Evolutionary conservation across 768 basidiomycete species (phyloP), one percentile per base, ranked within the genome.

Genomic region (Leucocoprinus birnbaumii): DNA sequence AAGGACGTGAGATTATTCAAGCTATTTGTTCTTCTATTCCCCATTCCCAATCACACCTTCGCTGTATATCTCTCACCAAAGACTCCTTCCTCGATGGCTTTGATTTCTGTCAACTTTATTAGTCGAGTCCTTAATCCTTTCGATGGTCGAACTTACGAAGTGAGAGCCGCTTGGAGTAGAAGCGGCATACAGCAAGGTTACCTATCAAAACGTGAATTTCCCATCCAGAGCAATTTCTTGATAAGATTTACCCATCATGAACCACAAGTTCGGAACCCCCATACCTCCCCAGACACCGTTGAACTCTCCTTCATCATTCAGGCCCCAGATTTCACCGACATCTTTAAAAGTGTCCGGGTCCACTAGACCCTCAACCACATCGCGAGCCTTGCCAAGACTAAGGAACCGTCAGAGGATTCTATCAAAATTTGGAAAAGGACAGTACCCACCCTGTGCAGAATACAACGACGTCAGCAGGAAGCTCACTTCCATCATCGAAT

Each of bases 261-360:
- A 75, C 83, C 84, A 87, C 37, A 83, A 49, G 45, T 78, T 77
- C 19, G 19, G 78, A 2, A 48, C 51, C 19, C 60, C 60, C n/a
- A 58, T 18, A 35, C 55, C 60, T 5, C 46, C 72, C 72, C 73
- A 81, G 3, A 63, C 62, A 0, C 79, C 78, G 21, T 74, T 66
- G 27, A 84, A 63, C 63, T 87, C 85, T 10, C 84, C 83, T 67
- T 91, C 84, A 25, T 68, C 65, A 63, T 86, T 73, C 50, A 88
- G 64, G 43, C 86, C 80, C 88, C 86, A 82, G 16, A 86, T 63
- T 24, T 74, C 74, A 51, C 78, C 73, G 58, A 84, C 66, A 62
- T 69, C 68, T 35, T 68, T 56, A 3, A 65, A 69, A 5, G 79
- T 62, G 19, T 79, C 75, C 1, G 73, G 66, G 0, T 77, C 80